These are phyloP conservation scores for Blastobotrys arbuscula DNA, from an alignment of 1,139 yeast genomes.

Conservation along the genomic window DNA sequence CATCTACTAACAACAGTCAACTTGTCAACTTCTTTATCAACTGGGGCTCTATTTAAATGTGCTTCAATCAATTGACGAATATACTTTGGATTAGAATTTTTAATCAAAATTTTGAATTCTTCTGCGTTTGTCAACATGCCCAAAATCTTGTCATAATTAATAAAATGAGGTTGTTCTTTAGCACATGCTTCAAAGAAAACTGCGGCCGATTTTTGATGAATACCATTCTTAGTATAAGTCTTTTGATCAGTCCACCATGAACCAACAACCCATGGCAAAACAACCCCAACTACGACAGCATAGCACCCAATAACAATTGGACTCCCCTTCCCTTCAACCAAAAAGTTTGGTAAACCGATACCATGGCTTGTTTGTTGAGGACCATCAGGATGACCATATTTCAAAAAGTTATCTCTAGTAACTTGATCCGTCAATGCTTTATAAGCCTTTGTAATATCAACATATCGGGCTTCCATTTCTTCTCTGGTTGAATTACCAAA, in stretches of 20 bases:
- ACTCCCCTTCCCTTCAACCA: slow-evolving; percentile 80
- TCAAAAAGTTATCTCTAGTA: slow-evolving; percentile 72
- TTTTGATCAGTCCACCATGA: slow-evolving; percentile 88
- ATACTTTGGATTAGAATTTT: slow-evolving; percentile 39
- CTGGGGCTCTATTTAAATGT: slow-evolving; percentile 50
- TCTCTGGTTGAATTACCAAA: slow-evolving; percentile 54
- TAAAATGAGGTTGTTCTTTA: slow-evolving; percentile 69
- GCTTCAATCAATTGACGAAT: slow-evolving; percentile 48
- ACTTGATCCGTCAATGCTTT: slow-evolving; percentile 90
- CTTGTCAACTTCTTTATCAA: slow-evolving; percentile 42
- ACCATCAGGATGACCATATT: slow-evolving; percentile 97
- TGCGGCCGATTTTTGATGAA: slow-evolving; percentile 79
- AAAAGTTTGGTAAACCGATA: slow-evolving; percentile 87
- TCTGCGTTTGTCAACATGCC: slow-evolving; percentile 57
- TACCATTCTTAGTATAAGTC: slow-evolving; percentile 74
- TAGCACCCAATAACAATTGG: slow-evolving; percentile 62
- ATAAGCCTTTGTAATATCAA: slow-evolving; percentile 84
- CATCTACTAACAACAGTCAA: slow-evolving; percentile 56
- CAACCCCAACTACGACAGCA: slow-evolving; percentile 64
- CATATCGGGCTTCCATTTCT: slow-evolving; percentile 72
- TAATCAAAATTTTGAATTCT: slow-evolving; percentile 50
- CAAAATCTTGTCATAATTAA: slow-evolving; percentile 52
- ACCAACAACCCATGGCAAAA: slow-evolving; percentile 73
- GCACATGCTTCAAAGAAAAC: slow-evolving; percentile 46
- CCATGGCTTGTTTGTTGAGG: slow-evolving; percentile 95